phyloP scores from a whole-genome alignment of 129 eudicot species.

The Cynara cardunculus region DNA sequence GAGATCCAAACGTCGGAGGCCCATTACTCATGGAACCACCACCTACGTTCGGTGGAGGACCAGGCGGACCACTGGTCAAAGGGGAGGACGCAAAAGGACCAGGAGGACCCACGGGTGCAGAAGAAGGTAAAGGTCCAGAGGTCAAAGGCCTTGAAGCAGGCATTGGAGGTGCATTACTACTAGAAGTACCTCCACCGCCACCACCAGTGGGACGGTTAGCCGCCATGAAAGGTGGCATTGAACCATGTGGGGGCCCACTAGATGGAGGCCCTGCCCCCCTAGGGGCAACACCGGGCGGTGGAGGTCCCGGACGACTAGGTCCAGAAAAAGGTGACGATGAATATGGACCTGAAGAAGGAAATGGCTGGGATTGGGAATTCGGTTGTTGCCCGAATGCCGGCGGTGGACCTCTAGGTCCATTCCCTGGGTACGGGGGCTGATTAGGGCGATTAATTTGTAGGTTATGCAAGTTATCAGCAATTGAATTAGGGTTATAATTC shows the following conservation, averaged over 20 bases:
- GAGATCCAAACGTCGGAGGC: slow-evolving; percentile 42
- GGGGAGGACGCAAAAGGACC: slow-evolving; percentile 40
- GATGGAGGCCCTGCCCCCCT: slow-evolving; percentile 42
- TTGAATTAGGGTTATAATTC: slow-evolving; percentile 57
- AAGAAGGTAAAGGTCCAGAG: slow-evolving; percentile 13
- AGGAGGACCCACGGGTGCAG: slow-evolving; percentile 19
- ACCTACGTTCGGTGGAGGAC: slow-evolving; percentile 9
- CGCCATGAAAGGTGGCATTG: slow-evolving; percentile 41
- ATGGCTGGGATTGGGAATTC: slow-evolving; percentile 25
- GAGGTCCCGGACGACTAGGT: slow-evolving; percentile 64
- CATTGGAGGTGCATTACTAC: slow-evolving; percentile 29
- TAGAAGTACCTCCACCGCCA: slow-evolving; percentile 41
- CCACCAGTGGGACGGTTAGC: slow-evolving; percentile 37
- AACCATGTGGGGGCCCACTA: slow-evolving; percentile 49
- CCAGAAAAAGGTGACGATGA: slow-evolving; percentile 22
- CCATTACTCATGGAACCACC: slow-evolving; percentile 52
- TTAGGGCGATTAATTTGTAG: slow-evolving; percentile 52
- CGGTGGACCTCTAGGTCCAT: slow-evolving; percentile 49
- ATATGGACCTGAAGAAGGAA: neutral
- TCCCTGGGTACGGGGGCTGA: slow-evolving; percentile 35
- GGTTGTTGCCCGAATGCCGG: slow-evolving; percentile 68
- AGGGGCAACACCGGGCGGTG: slow-evolving; percentile 67
- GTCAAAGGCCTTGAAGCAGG: slow-evolving; percentile 53
- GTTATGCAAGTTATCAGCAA: slow-evolving; percentile 62
- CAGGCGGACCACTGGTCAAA: slow-evolving; percentile 32